Evolutionary conservation across 2,329 filamentous ascomycete genomes (phyloP).

Genomic region (Didymella glomerata): DNA sequence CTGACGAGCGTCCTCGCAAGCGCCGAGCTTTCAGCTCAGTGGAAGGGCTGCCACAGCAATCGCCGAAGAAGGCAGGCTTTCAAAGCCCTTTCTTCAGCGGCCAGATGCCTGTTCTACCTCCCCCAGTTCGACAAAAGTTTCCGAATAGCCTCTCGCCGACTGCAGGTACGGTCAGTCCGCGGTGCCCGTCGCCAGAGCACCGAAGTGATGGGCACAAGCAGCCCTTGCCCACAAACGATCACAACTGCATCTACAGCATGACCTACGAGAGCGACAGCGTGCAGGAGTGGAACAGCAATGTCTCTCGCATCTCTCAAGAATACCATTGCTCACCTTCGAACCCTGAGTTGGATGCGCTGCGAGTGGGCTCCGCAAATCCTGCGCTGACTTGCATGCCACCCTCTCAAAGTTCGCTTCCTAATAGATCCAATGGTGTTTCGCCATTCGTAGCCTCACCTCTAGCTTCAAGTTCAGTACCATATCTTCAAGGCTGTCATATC

Average conservation of each 20-base stretch:
- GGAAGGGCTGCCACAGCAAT: not conserved
- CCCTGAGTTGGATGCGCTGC: not conserved
- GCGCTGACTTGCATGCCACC: not conserved
- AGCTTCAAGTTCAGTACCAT: not conserved
- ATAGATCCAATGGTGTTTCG: too few relatives aligned
- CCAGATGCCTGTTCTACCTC: constrained; percentile 1
- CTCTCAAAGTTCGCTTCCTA: not conserved
- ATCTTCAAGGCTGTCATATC: not conserved
- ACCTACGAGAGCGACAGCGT: not conserved
- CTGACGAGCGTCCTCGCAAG: constrained; percentile 14
- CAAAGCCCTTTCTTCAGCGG: not conserved
- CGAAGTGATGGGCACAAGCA: constrained; percentile 11
- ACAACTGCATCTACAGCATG: not conserved
- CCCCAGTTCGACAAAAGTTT: not conserved
- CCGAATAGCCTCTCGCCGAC: not conserved
- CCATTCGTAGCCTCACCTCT: not conserved
- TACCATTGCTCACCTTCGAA: not conserved
- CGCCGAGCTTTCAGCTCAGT: constrained; percentile 8
- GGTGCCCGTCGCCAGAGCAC: constrained; percentile 3
- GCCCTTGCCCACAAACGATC: not conserved
- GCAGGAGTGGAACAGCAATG: not conserved
- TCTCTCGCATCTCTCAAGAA: not conserved
- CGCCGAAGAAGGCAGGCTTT: not conserved
- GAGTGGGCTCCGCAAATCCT: not conserved
- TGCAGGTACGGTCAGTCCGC: not conserved